Percentiles rank a stretch among this genome's conserved stretches.
Conservation (phyloP, 805 yeast genomes). For the Candida chauliodis region DNA sequence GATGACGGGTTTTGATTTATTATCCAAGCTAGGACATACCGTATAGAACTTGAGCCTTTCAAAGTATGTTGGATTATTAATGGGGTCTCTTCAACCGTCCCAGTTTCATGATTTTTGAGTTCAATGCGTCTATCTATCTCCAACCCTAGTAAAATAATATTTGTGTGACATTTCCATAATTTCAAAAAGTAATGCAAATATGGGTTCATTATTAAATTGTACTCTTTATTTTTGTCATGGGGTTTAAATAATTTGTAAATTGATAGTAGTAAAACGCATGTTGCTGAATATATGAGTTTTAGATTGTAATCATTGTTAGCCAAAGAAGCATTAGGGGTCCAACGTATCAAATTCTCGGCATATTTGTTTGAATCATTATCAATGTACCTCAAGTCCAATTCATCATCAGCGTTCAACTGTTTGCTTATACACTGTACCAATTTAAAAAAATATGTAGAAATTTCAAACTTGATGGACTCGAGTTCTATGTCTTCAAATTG, state of each 20-base stretch:
- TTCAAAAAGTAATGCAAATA: constrained; percentile 54
- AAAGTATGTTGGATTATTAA: constrained; percentile 32
- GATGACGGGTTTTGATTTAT: constrained; percentile 37
- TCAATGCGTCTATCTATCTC: constrained; percentile 45
- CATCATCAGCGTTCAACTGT: constrained; percentile 42
- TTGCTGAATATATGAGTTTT: constrained; percentile 27
- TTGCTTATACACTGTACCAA: constrained; percentile 36
- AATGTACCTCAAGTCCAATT: constrained; percentile 34
- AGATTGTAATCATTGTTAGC: constrained; percentile 18
- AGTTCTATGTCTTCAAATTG: constrained; percentile 4
- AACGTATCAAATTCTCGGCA: constrained; percentile 17
- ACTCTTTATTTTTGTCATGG: constrained; percentile 13
- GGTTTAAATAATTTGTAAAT: constrained; percentile 31
- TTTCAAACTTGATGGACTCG: constrained; percentile 30
- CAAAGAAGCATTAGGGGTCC: constrained; percentile 24
- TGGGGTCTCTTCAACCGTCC: constrained; percentile 27
- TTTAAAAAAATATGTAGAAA: constrained; percentile 30
- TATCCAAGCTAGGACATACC: constrained; percentile 59
- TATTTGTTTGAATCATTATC: constrained; percentile 35
- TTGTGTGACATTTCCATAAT: constrained; percentile 66
- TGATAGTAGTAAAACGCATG: constrained; percentile 29
- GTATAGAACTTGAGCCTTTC: constrained; percentile 60
- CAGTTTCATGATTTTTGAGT: constrained; percentile 23
- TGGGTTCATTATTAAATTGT: constrained; percentile 54
- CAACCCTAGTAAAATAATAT: constrained; percentile 54